A percentile compares a stretch with the other conserved stretches of the same genome.
These are phyloP conservation scores for Didymellaceae sp. DNA, from an alignment of 2,329 filamentous ascomycete species.

Conservation along the genomic window DNA sequence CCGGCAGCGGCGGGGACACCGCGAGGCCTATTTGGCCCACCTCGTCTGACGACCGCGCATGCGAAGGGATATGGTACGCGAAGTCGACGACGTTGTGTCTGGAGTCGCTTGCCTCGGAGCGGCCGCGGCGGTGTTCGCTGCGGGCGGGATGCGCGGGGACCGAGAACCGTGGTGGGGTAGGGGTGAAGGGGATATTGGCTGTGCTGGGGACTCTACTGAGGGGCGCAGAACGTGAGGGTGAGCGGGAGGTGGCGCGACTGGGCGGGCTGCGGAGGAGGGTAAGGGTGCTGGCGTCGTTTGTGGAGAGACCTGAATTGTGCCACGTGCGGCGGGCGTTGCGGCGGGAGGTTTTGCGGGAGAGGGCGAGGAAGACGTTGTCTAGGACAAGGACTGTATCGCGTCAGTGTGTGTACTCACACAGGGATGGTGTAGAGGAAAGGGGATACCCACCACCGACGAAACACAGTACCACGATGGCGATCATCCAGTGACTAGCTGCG, in stretches of 20 bases:
- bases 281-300: constrained; percentile 2
- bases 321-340: constrained; percentile 17
- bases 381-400: constrained; percentile 18
- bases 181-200: neutral
- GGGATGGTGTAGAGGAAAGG: neutral
- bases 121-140: neutral
- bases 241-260: neutral
- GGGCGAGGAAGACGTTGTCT: constrained; percentile 23
- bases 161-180: neutral
- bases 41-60: neutral
- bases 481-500: constrained; percentile 28
- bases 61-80: neutral
- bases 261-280: neutral
- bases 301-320: constrained; percentile 9
- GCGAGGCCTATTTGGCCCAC: constrained; percentile 3
- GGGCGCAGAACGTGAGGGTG: constrained; percentile 1
- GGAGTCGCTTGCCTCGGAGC: neutral
- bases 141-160: neutral
- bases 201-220: constrained; percentile 8
- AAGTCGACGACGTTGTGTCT: neutral
- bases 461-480: constrained; percentile 29
- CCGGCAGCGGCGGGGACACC: neutral
- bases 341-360: constrained; percentile 18
- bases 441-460: constrained; percentile 23
- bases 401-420: neutral